Conservation (phyloP, 768 basidiomycete genomes). For the Podaxis sp. region DNA sequence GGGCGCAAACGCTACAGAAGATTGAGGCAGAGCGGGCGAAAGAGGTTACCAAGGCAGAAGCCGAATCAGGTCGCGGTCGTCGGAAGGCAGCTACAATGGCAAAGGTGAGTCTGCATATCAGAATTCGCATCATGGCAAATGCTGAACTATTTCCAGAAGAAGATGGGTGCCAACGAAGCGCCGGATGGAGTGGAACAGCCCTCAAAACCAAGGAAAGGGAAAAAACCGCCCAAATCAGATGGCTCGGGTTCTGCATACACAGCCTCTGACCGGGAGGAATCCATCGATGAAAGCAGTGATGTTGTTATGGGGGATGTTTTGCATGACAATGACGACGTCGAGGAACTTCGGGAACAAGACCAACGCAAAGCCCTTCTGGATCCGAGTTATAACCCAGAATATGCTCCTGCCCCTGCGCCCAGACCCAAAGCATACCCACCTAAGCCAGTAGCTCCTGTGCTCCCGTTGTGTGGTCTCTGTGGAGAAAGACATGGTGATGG, state of each 20-base stretch:
- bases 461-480: conserved; percentile 57
- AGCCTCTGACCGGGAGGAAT: conserved; percentile 25
- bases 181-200: conserved; percentile 3
- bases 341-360: conserved; percentile 15
- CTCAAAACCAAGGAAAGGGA: conserved; percentile 15
- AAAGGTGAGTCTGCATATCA: conserved; percentile 25
- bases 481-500: conserved; percentile 40
- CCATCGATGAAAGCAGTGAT: conserved; percentile 15
- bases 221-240: conserved; percentile 16
- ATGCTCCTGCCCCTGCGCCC: not conserved
- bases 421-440: conserved; percentile 15
- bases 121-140: not conserved
- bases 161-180: conserved; percentile 13
- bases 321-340: conserved; percentile 8
- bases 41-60: conserved; percentile 37
- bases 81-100: conserved; percentile 66
- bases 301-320: conserved; percentile 17
- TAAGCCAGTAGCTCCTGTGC: conserved; percentile 13
- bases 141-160: conserved; percentile 23
- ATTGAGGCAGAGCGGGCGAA: conserved; percentile 42
- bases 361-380: conserved; percentile 2
- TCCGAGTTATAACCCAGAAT: not conserved
- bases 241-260: conserved; percentile 30
- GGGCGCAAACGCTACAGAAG: conserved; percentile 66
- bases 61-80: conserved; percentile 68